Evolutionary conservation across 768 basidiomycete species (phyloP), one percentile per base, ranked within the genome.

Genomic region (Hericium rajendrae): DNA sequence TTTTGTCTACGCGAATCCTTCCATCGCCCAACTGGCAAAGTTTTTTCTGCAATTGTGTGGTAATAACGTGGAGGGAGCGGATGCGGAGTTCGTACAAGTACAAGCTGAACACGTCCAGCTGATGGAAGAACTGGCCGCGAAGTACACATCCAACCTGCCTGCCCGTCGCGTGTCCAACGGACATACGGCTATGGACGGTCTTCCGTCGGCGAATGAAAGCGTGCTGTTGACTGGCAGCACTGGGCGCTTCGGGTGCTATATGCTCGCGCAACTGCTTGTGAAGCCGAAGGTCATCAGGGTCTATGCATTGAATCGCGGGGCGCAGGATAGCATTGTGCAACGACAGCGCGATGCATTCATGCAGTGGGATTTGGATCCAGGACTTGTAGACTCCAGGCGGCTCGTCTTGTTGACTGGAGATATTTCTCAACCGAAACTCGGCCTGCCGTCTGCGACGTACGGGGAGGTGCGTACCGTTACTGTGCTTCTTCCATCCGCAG

Each of bases 21-120:
- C 9, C 10, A 71, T 75, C 41, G 37, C 59, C 38, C 51, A 59
- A 22, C 67, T 68, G 41, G 57, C 41, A 15, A 53, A 5, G 50
- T 58, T 50, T 20, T 15, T 66, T n/a, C 26, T 20, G 18, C 38
- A 8, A 8, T 59, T 20, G 40, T 51, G 24, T 15, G 16, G 16
- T 26, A 51, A 20, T 26, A 51, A 46, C 6, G 5, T 11, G 4
- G 43, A 20, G 6, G n/a, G 11, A n/a, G 20, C 20, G 28, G 28
- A 51, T 6, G 24, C 49, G 10, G 28, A 51, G 11, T 6, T 6
- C 10, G 12, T 10, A 24, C 43, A 15, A n/a, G 12, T 10, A 24
- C 43, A 15, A n/a, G 24, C 20, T 9, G 28, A 51, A 24, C 15
- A 51, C 20, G 24, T 51, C 49, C 10, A 20, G n/a, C n/a, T 26